A percentile compares a stretch with the other conserved stretches of the same genome.
Conservation (phyloP, 805 yeast species). For the Priceomyces medius region DNA sequence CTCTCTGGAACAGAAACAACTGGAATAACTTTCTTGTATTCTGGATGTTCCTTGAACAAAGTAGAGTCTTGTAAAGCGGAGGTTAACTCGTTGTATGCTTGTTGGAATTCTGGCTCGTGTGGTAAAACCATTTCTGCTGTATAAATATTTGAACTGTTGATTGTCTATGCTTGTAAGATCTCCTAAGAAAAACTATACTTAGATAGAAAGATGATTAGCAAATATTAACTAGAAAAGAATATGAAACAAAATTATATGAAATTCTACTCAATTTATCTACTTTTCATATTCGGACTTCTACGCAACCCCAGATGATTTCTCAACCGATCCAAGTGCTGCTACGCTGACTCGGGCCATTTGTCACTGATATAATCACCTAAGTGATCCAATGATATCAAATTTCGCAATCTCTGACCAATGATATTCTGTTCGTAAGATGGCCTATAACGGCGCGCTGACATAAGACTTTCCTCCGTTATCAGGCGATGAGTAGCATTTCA, state of each 20-base stretch:
- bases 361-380: neutral
- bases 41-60: constrained; percentile 83
- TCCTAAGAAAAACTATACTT: no score
- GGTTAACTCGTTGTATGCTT: constrained; percentile 93
- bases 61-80: constrained; percentile 89
- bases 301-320: constrained; percentile 3
- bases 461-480: constrained; percentile 2
- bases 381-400: constrained; percentile 2
- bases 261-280: neutral
- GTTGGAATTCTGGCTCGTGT: constrained; percentile 97
- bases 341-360: neutral
- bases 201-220: no score
- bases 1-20: constrained; percentile 95
- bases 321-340: neutral
- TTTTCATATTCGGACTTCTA: neutral
- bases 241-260: neutral
- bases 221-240: no score
- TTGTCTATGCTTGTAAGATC: neutral
- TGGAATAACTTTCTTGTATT: constrained; percentile 82
- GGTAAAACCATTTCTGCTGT: constrained; percentile 65
- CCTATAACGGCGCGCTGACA: constrained; percentile 5
- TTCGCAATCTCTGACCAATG: constrained; percentile 8
- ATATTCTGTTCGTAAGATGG: neutral
- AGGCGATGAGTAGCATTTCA: neutral
- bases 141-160: neutral